Evolutionary conservation across 2,329 filamentous ascomycete genomes (phyloP).

Genomic region (Ceratocystis alfenasii): DNA sequence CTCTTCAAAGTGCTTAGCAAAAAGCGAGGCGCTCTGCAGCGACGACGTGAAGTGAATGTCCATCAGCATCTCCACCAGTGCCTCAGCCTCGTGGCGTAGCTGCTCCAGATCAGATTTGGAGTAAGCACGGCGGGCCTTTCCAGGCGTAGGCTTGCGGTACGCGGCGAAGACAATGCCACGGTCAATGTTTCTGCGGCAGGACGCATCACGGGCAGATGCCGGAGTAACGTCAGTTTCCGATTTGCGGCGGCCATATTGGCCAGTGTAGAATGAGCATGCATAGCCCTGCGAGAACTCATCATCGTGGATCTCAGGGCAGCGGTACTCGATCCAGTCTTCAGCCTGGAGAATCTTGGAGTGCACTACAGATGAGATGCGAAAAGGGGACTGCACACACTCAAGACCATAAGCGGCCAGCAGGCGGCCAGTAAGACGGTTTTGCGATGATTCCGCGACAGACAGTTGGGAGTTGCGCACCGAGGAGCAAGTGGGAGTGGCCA

Average conservation of each 20-base stretch:
- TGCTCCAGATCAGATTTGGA: slow-evolving; percentile 35
- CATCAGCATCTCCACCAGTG: slow-evolving; percentile 41
- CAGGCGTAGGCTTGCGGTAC: slow-evolving; percentile 37
- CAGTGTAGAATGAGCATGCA: slow-evolving; percentile 42
- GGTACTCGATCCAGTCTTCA: slow-evolving; percentile 43
- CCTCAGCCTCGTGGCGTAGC: slow-evolving; percentile 40
- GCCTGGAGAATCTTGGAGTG: slow-evolving; percentile 40
- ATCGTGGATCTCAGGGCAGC: slow-evolving; percentile 32
- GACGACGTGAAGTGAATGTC: slow-evolving; percentile 35
- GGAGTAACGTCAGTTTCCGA: slow-evolving; percentile 23
- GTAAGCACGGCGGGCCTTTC: slow-evolving; percentile 29
- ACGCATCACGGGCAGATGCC: slow-evolving; percentile 1
- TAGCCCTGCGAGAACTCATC: slow-evolving; percentile 42
- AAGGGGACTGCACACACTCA: slow-evolving; percentile 39
- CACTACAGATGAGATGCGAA: slow-evolving; percentile 40
- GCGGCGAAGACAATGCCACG: slow-evolving; percentile 46
- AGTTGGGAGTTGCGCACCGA: slow-evolving; percentile 1
- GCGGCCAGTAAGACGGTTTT: slow-evolving; percentile 35
- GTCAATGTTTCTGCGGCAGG: slow-evolving; percentile 28
- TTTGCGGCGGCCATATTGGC: slow-evolving; percentile 28
- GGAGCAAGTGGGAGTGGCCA: slow-evolving; percentile 13
- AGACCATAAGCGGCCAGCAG: slow-evolving; percentile 45
- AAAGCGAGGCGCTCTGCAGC: slow-evolving; percentile 24
- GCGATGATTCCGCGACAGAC: slow-evolving; percentile 19
- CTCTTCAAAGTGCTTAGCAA: slow-evolving; percentile 28